Evolutionary conservation across 805 yeast genomes (phyloP).

Genomic region (Alloascoidea hylecoeti): DNA sequence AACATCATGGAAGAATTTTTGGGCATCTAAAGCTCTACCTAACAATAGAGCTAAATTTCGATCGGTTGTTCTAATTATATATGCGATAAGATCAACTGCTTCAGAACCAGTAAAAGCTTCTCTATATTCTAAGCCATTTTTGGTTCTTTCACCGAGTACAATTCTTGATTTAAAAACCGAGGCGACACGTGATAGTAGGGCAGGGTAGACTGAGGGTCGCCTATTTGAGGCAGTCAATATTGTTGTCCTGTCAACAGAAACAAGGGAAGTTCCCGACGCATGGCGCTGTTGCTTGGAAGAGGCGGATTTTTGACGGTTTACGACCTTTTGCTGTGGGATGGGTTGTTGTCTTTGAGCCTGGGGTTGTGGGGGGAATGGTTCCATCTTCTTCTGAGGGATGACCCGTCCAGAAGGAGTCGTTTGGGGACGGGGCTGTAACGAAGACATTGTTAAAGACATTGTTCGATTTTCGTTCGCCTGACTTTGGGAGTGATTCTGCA

Average conservation of each 20-base stretch:
- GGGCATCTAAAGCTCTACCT: conserved; percentile 90
- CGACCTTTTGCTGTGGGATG: not conserved
- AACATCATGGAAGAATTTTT: conserved; percentile 87
- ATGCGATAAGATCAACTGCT: conserved; percentile 84
- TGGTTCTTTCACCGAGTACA: conserved; percentile 62
- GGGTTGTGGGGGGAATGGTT: too few species aligned
- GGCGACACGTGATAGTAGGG: conserved; percentile 77
- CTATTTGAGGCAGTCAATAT: conserved; percentile 30
- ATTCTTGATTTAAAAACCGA: conserved; percentile 57
- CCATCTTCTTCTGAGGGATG: conserved; percentile 1
- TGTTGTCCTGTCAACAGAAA: conserved; percentile 13
- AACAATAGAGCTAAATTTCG: conserved; percentile 77
- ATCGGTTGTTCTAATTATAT: conserved; percentile 80
- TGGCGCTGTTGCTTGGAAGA: not conserved
- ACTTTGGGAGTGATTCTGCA: too few species aligned
- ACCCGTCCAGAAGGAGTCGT: conserved; percentile 1
- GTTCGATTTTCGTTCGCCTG: too few species aligned
- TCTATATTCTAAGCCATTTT: conserved; percentile 83
- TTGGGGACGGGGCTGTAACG: not conserved
- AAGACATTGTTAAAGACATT: not conserved
- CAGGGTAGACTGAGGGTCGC: conserved; percentile 77
- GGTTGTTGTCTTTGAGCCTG: not conserved
- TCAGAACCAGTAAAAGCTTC: conserved; percentile 90
- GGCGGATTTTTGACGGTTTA: not conserved
- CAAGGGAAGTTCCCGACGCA: not conserved